Evolutionary conservation across 1,284 basidiomycete genomes (phyloP).

Genomic region (Caloboletus firmus): DNA sequence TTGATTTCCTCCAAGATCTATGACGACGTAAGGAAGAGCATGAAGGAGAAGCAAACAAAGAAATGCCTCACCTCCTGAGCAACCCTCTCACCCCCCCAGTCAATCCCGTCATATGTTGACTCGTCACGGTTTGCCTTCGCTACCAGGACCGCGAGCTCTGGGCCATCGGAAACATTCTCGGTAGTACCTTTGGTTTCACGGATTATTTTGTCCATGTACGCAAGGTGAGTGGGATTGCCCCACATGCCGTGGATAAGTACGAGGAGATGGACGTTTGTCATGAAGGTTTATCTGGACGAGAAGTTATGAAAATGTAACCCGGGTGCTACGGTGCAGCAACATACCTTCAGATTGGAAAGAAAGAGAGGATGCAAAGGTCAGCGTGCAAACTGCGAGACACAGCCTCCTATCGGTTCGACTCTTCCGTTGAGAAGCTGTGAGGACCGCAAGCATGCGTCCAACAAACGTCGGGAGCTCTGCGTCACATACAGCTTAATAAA

Average conservation of each 20-base stretch:
- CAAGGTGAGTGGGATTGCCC: conserved; percentile 65
- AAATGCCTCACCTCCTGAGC: conserved; percentile 54
- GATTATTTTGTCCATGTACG: conserved; percentile 46
- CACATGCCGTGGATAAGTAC: conserved; percentile 85
- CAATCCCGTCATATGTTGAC: conserved; percentile 73
- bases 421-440: conserved; percentile 2
- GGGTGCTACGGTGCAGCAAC: not conserved
- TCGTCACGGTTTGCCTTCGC: conserved; percentile 54
- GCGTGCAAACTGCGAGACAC: conserved; percentile 5
- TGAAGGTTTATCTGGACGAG: conserved; percentile 12
- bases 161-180: conserved; percentile 1
- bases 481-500: conserved; percentile 5
- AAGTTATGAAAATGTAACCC: not conserved
- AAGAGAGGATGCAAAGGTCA: not conserved
- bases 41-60: not conserved
- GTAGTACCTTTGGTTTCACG: conserved; percentile 36
- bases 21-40: conserved; percentile 6
- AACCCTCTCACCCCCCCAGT: conserved; percentile 71
- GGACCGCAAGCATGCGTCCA: not conserved
- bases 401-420: not conserved
- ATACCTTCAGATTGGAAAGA: conserved; percentile 3
- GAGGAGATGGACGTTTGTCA: conserved; percentile 51
- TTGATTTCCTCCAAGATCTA: conserved; percentile 56
- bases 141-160: conserved; percentile 50
- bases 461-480: not conserved